These are phyloP conservation scores for Senecio squalidus DNA, from an alignment of 140 eudicot species.

Conservation along the genomic window DNA sequence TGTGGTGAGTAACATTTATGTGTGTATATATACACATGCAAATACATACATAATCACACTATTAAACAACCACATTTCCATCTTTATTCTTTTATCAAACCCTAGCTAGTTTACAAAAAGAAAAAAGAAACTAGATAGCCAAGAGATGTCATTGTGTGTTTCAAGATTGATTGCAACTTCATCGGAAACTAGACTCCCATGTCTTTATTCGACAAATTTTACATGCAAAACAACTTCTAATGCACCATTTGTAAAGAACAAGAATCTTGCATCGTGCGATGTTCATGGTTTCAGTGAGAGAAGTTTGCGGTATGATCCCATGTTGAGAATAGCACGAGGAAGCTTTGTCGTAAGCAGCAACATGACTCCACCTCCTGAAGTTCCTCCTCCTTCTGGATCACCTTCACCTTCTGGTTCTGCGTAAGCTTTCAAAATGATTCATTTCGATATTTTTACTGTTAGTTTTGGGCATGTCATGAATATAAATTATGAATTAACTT, in stretches of 20 bases:
- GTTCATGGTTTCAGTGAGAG: neutral
- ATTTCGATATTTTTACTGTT: neutral
- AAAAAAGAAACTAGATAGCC: neutral
- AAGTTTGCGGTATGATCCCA: neutral
- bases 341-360: neutral
- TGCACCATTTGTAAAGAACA: neutral
- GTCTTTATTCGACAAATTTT: neutral
- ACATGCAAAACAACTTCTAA: neutral
- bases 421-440: neutral
- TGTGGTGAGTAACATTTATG: no score
- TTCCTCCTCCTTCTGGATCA: neutral
- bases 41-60: no score
- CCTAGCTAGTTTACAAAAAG: no score
- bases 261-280: neutral
- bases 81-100: no score
- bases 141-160: neutral
- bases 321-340: neutral
- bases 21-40: no score
- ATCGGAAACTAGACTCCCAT: neutral
- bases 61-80: no score
- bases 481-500: neutral
- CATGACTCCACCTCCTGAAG: neutral
- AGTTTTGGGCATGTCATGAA: no score
- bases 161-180: neutral
- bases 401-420: neutral